Evolutionary conservation across 768 basidiomycete species (phyloP).

Genomic region (Mycena alexandri): DNA sequence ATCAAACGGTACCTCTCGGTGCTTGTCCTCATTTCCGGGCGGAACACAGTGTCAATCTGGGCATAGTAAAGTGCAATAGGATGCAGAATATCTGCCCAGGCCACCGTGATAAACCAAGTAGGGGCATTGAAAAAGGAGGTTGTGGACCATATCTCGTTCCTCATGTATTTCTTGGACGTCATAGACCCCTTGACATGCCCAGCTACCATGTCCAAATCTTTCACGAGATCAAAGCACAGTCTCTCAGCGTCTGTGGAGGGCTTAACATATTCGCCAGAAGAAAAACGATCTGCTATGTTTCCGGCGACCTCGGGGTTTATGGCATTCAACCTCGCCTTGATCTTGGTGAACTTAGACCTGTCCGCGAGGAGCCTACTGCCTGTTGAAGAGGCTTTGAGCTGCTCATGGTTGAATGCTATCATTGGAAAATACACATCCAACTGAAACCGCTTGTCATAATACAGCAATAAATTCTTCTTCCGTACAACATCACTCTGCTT

Average conservation of each 20-base stretch:
- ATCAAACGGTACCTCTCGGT: neutral
- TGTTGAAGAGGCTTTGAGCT: no score
- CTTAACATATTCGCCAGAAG: conserved; percentile 42
- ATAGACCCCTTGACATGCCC: conserved; percentile 47
- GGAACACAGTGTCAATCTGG: neutral
- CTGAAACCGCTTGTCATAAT: no score
- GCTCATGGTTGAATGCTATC: no score
- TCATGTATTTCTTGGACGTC: conserved; percentile 17
- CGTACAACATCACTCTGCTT: conserved; percentile 33
- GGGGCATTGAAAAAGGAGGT: conserved; percentile 43
- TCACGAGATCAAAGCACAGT: conserved; percentile 48
- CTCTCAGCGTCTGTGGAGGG: conserved; percentile 49
- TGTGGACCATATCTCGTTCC: conserved; percentile 50
- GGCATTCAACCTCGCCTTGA: conserved; percentile 39
- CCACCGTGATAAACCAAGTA: conserved; percentile 50
- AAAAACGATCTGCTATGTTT: conserved; percentile 38
- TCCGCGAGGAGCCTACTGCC: conserved; percentile 40
- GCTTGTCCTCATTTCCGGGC: conserved; percentile 3
- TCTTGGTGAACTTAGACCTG: conserved; percentile 42
- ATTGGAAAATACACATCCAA: no score
- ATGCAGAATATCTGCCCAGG: conserved; percentile 40
- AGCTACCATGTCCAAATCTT: conserved; percentile 50
- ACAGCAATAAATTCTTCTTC: conserved; percentile 34
- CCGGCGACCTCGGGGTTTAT: conserved; percentile 42
- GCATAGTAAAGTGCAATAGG: conserved; percentile 9